Evolutionary conservation across 169 alveolate species (phyloP), one percentile per base, ranked within the genome.

Genomic region (Plasmodium relictum): DNA sequence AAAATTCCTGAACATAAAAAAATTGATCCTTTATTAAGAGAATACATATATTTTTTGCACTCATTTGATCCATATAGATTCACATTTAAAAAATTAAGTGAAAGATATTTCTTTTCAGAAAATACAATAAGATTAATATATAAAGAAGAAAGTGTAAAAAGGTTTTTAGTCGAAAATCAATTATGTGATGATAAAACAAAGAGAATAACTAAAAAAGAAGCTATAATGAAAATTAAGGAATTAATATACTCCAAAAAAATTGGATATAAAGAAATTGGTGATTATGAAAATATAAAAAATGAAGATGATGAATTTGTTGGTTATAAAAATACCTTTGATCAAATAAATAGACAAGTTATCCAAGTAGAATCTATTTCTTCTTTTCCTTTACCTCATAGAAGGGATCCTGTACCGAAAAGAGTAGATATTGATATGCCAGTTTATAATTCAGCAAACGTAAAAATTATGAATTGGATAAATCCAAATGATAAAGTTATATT

Each of bases 401-500:
- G 98, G 24, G 95, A 96, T 65, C 97, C 97, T 2, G 88, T 95
- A 73, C 98, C 97, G 0, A 96, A 96, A 83, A 92, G 97, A 0
- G 98, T 96, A 6, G 98, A 96, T 70, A 97, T 96, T 31, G 98
- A 96, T 72, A 61, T 96, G 41, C 93, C 97, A 2, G 98, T 96
- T 24, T 83, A 61, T 37, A 91, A 95, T 61, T 88, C 93, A 52
- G 90, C 93, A 7, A 88, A 94, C 52, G 94, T 91, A 3, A 95
- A 96, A 63, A 94, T 96, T n/a, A 95, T 96, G 83, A 94, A 95
- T 85, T 96, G 98, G 98, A 95, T 96, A 6, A 97, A 96, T 73
- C 98, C 98, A 0, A 94, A 93, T 56, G 98, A 96, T 71, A 94
- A 92, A 69, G 97, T 96, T 0, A 92, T 94, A 12, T 93, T 96